Conservation (phyloP, 495 filamentous ascomycete species). For the Penicillium robsamsonii region DNA sequence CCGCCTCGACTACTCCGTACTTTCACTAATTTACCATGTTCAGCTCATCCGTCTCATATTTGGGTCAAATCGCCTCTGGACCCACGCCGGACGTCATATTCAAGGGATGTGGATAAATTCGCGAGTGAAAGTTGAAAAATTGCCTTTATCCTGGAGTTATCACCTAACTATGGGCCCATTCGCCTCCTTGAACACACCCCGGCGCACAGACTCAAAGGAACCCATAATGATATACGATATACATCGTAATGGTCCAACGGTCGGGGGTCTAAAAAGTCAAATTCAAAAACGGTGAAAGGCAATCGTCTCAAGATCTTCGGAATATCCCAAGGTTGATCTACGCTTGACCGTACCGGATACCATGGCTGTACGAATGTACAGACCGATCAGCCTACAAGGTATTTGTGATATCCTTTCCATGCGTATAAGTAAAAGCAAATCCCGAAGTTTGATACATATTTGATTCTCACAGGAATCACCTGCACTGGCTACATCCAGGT, state of each 20-base stretch:
- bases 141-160: too few relatives aligned
- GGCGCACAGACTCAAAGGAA: slow-evolving; percentile 23
- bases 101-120: not conserved
- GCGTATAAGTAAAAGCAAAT: slow-evolving; percentile 14
- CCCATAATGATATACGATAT: slow-evolving; percentile 20
- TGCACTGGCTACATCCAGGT: not conserved
- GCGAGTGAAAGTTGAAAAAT: too few relatives aligned
- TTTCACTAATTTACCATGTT: not conserved
- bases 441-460: not conserved
- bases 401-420: slow-evolving; percentile 6
- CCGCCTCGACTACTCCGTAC: not conserved
- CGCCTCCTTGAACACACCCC: not conserved
- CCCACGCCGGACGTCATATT: slow-evolving; percentile 15
- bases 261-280: slow-evolving; percentile 17
- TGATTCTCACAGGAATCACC: not conserved
- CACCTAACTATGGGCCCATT: not conserved
- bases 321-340: slow-evolving; percentile 10
- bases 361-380: not conserved
- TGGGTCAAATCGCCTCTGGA: not conserved
- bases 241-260: slow-evolving; percentile 21
- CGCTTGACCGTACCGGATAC: not conserved
- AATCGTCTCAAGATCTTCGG: slow-evolving; percentile 26
- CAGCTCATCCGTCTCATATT: not conserved
- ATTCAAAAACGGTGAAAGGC: slow-evolving; percentile 14
- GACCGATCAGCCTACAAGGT: not conserved